Percentiles rank a stretch among this genome's conserved stretches.
These are phyloP conservation scores for Sextonia rubra DNA, from an alignment of 164 flowering plant species.

Conservation along the genomic window DNA sequence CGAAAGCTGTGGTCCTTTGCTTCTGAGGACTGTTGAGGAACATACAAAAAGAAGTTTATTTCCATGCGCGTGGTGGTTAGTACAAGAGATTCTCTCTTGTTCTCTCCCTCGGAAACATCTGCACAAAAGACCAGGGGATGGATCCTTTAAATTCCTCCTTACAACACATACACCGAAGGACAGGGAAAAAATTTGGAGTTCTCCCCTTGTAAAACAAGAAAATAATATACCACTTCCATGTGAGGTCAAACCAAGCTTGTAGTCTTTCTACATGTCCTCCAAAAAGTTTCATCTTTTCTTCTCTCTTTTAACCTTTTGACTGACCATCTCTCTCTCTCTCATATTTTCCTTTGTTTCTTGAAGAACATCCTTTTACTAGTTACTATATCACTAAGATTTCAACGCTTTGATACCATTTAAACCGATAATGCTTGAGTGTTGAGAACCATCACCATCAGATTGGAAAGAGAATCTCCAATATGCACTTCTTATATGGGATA, in stretches of 20 bases:
- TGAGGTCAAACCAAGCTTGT: too few species aligned
- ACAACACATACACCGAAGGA: too few species aligned
- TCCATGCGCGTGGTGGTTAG: constrained; percentile 1
- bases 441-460: not conserved
- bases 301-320: not conserved
- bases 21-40: constrained; percentile 3
- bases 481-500: not conserved
- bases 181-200: too few species aligned
- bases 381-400: too few species aligned
- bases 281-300: too few species aligned
- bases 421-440: not conserved
- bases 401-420: not conserved
- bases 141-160: not conserved
- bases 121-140: not conserved
- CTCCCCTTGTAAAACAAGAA: too few species aligned
- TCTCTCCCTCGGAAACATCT: not conserved
- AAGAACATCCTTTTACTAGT: not conserved
- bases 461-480: not conserved
- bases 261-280: not conserved
- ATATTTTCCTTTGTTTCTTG: not conserved
- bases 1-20: constrained; percentile 2
- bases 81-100: constrained; percentile 4
- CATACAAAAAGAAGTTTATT: not conserved
- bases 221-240: not conserved
- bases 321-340: not conserved